Evolutionary conservation across 768 basidiomycete genomes (phyloP), one percentile per base, ranked within the genome.

Genomic region (Pleurotus djamor): DNA sequence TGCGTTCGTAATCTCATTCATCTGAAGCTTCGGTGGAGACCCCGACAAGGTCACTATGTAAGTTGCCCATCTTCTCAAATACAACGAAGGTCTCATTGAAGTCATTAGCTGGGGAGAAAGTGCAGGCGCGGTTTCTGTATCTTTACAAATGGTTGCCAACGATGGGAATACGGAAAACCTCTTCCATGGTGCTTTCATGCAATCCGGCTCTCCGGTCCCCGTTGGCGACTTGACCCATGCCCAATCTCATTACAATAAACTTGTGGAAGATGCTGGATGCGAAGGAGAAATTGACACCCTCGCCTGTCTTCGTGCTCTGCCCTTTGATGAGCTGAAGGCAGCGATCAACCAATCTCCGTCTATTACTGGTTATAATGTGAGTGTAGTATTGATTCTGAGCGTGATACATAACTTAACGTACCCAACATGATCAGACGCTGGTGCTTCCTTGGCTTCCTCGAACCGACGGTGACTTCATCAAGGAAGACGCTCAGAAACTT

Each of bases 1-100:
- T 13, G 10, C 28, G 8, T 12, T 21, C 6, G 2, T 50, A 12
- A 33, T 12, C 10, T 35, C 34, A 32, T 12, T 4, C 6, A 32
- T 35, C 41, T n/a, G 4, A 14, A 32, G 21, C 48, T 89, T 88
- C 58, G 86, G 87, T 4, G 87, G 87, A 9, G 82, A 89, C 68
- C 77, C 79, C 4, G 62, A 64, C 0, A 82, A 79, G 58, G 84
- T 84, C 13, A 82, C 80, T 0, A 74, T 84, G 80, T 82, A 62
- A 16, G 69, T 61, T 12, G 33, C 38, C 2, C 2, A 17, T 57
- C 38, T 34, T 47, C 9, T 52, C 14, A 4, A 17, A 9, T 1
- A 33, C 6, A 5, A 2, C 13, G 2, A 48, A 28, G 21, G 21
- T 28, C 4, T 5, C 0, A 16, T 59, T 5, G 48, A 6, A n/a